A percentile compares a stretch with the other conserved stretches of the same genome.
Conservation (phyloP, 805 yeast genomes). For the Lipomyces kockii region DNA sequence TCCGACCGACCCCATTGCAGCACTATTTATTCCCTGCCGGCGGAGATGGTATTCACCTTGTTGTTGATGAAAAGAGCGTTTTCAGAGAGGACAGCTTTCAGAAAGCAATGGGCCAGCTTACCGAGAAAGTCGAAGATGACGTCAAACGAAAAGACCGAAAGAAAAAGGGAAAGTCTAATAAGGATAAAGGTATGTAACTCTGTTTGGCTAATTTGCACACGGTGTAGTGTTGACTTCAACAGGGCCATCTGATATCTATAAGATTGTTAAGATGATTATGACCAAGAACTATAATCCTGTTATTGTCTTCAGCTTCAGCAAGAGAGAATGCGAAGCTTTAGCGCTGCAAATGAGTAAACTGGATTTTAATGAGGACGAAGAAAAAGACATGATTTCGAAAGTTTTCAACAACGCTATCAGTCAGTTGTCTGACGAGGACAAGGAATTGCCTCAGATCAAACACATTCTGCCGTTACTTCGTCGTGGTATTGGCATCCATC, state of each 20-base stretch:
- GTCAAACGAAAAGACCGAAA: constrained; percentile 58
- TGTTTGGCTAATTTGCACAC: constrained; percentile 36
- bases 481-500: constrained; percentile 98
- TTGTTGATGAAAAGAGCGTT: constrained; percentile 94
- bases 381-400: constrained; percentile 85
- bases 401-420: constrained; percentile 90
- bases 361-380: constrained; percentile 93
- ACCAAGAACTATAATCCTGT: constrained; percentile 95
- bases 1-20: constrained; percentile 98
- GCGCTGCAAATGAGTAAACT: constrained; percentile 95
- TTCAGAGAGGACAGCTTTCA: constrained; percentile 98
- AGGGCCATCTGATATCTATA: constrained; percentile 64
- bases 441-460: constrained; percentile 91
- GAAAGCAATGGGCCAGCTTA: constrained; percentile 94
- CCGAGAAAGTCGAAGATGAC: constrained; percentile 73
- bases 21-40: constrained; percentile 98
- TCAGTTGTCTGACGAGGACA: constrained; percentile 85
- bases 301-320: constrained; percentile 96
- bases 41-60: constrained; percentile 96
- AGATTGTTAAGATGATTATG: constrained; percentile 98
- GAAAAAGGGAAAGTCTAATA: constrained; percentile 77
- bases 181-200: constrained; percentile 72
- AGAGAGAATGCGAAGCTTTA: constrained; percentile 92
- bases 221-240: constrained; percentile 27
- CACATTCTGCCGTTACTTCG: constrained; percentile 85